These are phyloP conservation scores for Moringa oleifera DNA, from an alignment of 345 rosid genomes.

Conservation along the genomic window DNA sequence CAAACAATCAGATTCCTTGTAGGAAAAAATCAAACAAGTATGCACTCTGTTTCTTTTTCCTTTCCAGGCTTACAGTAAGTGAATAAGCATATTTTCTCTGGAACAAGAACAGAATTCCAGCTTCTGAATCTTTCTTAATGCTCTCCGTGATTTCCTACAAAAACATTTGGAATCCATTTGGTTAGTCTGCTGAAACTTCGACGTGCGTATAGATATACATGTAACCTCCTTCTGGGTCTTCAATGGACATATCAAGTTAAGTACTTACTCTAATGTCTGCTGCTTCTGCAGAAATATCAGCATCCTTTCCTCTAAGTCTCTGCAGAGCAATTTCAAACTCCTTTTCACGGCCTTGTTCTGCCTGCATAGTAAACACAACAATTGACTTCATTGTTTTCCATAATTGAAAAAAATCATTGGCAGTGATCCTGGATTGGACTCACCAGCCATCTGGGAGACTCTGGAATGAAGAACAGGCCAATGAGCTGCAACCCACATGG, in stretches of 20 bases:
- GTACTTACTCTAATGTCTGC: slow-evolving; percentile 21
- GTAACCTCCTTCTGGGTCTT: too few species aligned
- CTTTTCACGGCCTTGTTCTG: slow-evolving; percentile 20
- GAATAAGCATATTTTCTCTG: background rate
- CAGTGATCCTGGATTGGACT: background rate
- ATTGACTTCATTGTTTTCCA: background rate
- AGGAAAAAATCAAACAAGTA: background rate
- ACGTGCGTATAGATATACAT: too few species aligned
- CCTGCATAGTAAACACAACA: slow-evolving; percentile 14
- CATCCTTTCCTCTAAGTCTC: slow-evolving; percentile 28
- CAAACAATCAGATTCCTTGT: background rate
- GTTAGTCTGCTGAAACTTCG: too few species aligned
- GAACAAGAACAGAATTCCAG: background rate
- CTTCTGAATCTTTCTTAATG: background rate
- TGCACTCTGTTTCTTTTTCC: background rate
- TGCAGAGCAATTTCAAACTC: slow-evolving; percentile 23
- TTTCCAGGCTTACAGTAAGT: background rate
- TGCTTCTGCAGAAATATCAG: slow-evolving; percentile 18
- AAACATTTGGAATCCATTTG: too few species aligned
- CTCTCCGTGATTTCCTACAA: background rate
- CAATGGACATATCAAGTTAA: background rate
- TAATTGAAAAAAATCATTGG: too few species aligned
- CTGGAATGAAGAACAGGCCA: slow-evolving; percentile 41
- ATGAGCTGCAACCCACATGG: slow-evolving; percentile 29
- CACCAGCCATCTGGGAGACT: slow-evolving; percentile 62